Conservation (phyloP, 2,329 filamentous ascomycete species). For the Plectosphaerella cucumerina region DNA sequence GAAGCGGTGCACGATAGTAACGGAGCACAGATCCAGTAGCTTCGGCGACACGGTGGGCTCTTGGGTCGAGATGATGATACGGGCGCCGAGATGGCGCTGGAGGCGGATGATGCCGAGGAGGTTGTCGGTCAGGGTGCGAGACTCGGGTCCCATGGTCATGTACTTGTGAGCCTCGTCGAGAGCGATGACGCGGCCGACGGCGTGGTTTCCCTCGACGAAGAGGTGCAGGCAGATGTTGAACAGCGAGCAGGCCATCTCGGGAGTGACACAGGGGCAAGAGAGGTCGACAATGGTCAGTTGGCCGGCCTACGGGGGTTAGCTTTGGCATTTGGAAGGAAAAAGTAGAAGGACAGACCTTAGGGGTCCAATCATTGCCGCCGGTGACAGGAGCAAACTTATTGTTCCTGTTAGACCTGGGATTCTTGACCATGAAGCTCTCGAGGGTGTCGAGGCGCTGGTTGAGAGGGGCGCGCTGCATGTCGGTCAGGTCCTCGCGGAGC, state of each 20-base stretch:
- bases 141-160: conserved; percentile 52
- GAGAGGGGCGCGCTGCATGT: conserved; percentile 50
- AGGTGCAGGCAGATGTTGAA: conserved; percentile 69
- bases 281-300: conserved; percentile 66
- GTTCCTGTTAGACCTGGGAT: conserved; percentile 1
- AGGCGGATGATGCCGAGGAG: conserved; percentile 62
- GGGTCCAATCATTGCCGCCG: conserved; percentile 22
- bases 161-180: conserved; percentile 80
- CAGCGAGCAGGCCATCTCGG: conserved; percentile 62
- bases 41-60: conserved; percentile 68
- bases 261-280: conserved; percentile 65
- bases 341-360: conserved; percentile 14
- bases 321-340: neutral
- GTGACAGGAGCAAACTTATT: neutral
- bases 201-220: conserved; percentile 53
- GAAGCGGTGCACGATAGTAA: conserved; percentile 72
- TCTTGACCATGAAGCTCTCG: conserved; percentile 54
- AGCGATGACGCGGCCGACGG: conserved; percentile 57
- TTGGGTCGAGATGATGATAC: conserved; percentile 71
- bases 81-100: conserved; percentile 64
- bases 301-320: conserved; percentile 28
- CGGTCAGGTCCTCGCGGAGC: conserved; percentile 31
- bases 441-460: conserved; percentile 56
- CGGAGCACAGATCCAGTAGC: conserved; percentile 66
- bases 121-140: conserved; percentile 53